These are phyloP conservation scores for Pythium biforme DNA, from an alignment of 352 stramenopile genomes.

Conservation along the genomic window DNA sequence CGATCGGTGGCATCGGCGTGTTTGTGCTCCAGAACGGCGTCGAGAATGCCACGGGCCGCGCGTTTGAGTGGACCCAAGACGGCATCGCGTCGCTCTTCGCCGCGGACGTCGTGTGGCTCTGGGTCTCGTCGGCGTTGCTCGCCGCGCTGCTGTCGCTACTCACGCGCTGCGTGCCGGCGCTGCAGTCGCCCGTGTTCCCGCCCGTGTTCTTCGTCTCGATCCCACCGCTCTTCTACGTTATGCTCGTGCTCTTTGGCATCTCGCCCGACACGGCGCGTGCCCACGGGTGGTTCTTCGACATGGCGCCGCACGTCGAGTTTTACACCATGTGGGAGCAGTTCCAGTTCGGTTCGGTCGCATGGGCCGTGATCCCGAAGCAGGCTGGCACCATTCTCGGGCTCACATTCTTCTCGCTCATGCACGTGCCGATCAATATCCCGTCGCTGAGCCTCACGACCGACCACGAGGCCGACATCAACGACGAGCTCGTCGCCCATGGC, in stretches of 20 bases:
- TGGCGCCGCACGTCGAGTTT: conserved; percentile 62
- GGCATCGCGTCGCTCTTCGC: conserved; percentile 55
- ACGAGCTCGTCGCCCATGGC: conserved; percentile 91
- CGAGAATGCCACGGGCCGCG: conserved; percentile 76
- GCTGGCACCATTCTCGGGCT: conserved; percentile 82
- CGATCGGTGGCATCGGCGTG: conserved; percentile 91
- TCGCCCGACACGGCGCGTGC: conserved; percentile 53
- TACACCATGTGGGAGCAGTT: conserved; percentile 80
- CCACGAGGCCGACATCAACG: conserved; percentile 91
- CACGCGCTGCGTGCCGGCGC: conserved; percentile 38
- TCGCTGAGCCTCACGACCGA: conserved; percentile 81
- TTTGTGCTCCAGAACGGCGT: conserved; percentile 86
- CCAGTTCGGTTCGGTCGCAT: conserved; percentile 59
- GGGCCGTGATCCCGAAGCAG: conserved; percentile 74
- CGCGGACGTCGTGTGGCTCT: conserved; percentile 60
- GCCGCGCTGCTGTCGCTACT: conserved; percentile 53
- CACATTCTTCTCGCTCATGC: conserved; percentile 92
- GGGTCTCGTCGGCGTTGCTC: conserved; percentile 58
- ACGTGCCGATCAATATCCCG: conserved; percentile 96
- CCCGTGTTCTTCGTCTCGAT: conserved; percentile 84
- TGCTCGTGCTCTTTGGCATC: conserved; percentile 49
- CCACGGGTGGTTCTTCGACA: conserved; percentile 77
- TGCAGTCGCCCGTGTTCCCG: conserved; percentile 60
- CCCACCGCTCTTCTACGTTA: conserved; percentile 72
- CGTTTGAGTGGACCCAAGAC: conserved; percentile 56